A percentile compares a stretch with the other conserved stretches of the same genome.
Evolutionary conservation across 73 alveolate species (phyloP).

Genomic region (Paramecium caudatum): DNA sequence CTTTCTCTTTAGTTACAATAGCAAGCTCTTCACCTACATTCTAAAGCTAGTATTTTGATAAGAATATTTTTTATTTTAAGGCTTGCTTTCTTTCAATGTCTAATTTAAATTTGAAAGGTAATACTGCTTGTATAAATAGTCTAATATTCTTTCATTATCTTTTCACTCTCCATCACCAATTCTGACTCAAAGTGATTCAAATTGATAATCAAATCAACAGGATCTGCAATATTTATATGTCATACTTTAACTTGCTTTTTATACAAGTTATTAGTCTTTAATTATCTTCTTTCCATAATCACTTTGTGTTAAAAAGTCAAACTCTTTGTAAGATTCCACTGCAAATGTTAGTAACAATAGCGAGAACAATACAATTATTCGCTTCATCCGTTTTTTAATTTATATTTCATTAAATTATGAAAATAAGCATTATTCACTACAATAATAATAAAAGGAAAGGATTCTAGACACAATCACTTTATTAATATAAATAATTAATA

Average conservation of each 20-base stretch:
- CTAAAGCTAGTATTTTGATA: conserved; percentile 37
- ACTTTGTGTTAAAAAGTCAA: conserved; percentile 7
- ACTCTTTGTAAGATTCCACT: background rate
- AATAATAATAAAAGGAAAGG: too few species aligned
- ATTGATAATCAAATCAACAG: conserved; percentile 64
- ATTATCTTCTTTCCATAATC: conserved; percentile 53
- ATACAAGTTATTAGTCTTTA: conserved; percentile 57
- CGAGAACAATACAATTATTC: background rate
- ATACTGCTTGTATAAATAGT: conserved; percentile 23
- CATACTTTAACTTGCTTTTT: conserved; percentile 27
- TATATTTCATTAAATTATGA: background rate
- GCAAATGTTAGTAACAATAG: background rate
- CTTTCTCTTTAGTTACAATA: conserved; percentile 53
- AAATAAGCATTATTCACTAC: too few species aligned
- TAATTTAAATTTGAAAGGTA: background rate
- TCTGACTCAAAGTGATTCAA: conserved; percentile 53
- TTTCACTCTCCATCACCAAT: conserved; percentile 34
- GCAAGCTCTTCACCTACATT: conserved; percentile 52
- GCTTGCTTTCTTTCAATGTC: conserved; percentile 55
- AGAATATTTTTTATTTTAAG: conserved; percentile 44
- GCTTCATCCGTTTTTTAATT: conserved; percentile 70
- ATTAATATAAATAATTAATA: too few species aligned
- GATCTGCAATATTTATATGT: conserved; percentile 18
- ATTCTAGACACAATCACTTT: too few species aligned
- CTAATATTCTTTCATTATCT: conserved; percentile 54